phyloP scores from a whole-genome alignment of 495 filamentous ascomycete genomes.

The Daldinia grandis region DNA sequence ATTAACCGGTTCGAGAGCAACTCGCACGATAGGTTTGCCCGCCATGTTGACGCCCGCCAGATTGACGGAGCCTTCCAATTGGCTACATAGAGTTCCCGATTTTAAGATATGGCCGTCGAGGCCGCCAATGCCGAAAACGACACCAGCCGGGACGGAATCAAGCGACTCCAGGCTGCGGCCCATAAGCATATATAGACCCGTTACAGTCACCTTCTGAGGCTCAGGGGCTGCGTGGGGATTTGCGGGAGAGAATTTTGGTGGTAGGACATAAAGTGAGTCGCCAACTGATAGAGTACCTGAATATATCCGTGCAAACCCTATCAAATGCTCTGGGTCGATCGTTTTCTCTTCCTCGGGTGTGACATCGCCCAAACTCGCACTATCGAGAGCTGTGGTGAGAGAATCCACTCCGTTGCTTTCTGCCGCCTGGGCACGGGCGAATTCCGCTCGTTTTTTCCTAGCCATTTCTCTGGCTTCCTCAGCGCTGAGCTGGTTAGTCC shows the following conservation, averaged over 20 bases:
- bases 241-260: conserved; percentile 89
- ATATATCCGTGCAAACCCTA: conserved; percentile 93
- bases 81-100: conserved; percentile 91
- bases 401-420: conserved; percentile 42
- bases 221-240: conserved; percentile 77
- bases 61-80: conserved; percentile 88
- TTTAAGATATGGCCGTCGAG: conserved; percentile 92
- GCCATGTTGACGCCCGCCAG: conserved; percentile 84
- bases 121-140: conserved; percentile 95
- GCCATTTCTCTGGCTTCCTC: conserved; percentile 91
- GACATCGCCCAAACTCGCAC: conserved; percentile 57
- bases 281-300: conserved; percentile 90
- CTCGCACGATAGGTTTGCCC: conserved; percentile 89
- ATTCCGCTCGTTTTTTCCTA: conserved; percentile 86
- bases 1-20: conserved; percentile 89
- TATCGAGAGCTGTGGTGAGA: conserved; percentile 46
- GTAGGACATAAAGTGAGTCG: conserved; percentile 87
- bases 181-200: conserved; percentile 95
- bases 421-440: conserved; percentile 71
- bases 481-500: conserved; percentile 74
- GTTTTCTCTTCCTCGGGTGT: conserved; percentile 64
- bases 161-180: conserved; percentile 87
- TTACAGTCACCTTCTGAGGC: conserved; percentile 84
- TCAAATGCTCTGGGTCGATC: conserved; percentile 82
- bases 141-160: conserved; percentile 85